Conservation (phyloP, 1,139 yeast genomes). For the Martiniozyma asiatica region DNA sequence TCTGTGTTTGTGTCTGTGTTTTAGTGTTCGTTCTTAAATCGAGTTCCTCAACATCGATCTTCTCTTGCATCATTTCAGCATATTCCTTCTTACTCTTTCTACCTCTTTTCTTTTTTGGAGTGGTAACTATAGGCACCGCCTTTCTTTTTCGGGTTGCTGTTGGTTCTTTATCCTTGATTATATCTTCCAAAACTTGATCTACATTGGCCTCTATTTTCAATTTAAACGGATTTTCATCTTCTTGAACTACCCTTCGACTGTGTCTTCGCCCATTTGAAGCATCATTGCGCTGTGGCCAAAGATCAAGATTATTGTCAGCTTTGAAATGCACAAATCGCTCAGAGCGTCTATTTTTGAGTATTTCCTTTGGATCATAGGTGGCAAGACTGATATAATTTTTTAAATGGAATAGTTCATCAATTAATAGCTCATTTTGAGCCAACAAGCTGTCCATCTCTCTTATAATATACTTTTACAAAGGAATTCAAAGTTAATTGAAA, state of each 20-base stretch:
- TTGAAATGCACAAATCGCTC: conserved; percentile 25
- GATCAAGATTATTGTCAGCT: conserved; percentile 28
- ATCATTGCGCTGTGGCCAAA: conserved; percentile 11
- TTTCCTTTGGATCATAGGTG: conserved; percentile 31
- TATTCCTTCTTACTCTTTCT: conserved; percentile 4
- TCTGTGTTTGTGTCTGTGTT: neutral
- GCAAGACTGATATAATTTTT: conserved; percentile 38
- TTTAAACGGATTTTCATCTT: conserved; percentile 17
- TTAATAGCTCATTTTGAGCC: conserved; percentile 13
- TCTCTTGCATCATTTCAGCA: conserved; percentile 15
- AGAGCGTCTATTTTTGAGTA: conserved; percentile 13
- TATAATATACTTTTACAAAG: neutral
- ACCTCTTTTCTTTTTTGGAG: conserved; percentile 6
- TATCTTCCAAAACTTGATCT: too few species aligned
- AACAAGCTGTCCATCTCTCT: conserved; percentile 2
- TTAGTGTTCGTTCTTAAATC: neutral
- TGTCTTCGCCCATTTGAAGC: conserved; percentile 13
- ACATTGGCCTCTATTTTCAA: neutral
- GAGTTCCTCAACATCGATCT: conserved; percentile 9
- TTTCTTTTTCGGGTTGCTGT: too few species aligned
- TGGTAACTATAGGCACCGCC: too few species aligned
- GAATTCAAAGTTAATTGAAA: neutral
- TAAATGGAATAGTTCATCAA: conserved; percentile 33
- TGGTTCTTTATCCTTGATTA: too few species aligned
- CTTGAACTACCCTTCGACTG: conserved; percentile 16